Percentiles rank a stretch among this genome's conserved stretches.
Evolutionary conservation across 2,329 filamentous ascomycete species (phyloP).

Genomic region (Fusarium sp.): DNA sequence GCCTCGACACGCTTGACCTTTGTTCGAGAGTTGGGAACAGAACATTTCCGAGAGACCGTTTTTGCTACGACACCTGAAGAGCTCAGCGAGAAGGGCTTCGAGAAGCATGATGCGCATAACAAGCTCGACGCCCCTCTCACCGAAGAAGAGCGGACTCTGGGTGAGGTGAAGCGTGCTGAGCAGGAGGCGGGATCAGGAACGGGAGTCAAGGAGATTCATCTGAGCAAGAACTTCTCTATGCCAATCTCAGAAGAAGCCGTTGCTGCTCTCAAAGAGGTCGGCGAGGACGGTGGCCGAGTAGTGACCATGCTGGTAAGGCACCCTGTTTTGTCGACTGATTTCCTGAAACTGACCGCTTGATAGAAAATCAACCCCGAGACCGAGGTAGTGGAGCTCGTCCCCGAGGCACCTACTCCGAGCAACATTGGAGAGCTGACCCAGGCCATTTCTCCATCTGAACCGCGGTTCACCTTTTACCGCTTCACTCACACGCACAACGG

Average conservation of each 20-base stretch:
- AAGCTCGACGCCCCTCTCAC: slow-evolving; percentile 79
- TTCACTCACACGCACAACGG: slow-evolving; percentile 72
- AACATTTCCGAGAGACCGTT: slow-evolving; percentile 83
- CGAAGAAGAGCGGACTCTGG: slow-evolving; percentile 80
- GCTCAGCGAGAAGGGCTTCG: slow-evolving; percentile 78
- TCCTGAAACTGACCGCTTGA: slow-evolving; percentile 13
- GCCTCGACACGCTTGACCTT: slow-evolving; percentile 83
- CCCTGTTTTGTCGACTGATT: neutral
- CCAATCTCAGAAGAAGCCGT: slow-evolving; percentile 75
- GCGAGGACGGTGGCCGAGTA: slow-evolving; percentile 62
- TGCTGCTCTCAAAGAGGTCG: slow-evolving; percentile 73
- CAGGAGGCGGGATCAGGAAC: slow-evolving; percentile 81
- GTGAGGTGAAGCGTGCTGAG: slow-evolving; percentile 82
- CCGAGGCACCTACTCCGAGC: slow-evolving; percentile 65
- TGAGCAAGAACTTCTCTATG: slow-evolving; percentile 71
- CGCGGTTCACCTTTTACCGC: slow-evolving; percentile 84
- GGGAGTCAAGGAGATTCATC: slow-evolving; percentile 69
- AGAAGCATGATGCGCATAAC: slow-evolving; percentile 78
- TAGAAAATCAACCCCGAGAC: slow-evolving; percentile 80
- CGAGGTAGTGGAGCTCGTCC: slow-evolving; percentile 78
- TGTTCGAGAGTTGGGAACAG: slow-evolving; percentile 81
- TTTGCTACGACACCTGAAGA: slow-evolving; percentile 80
- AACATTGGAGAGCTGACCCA: slow-evolving; percentile 71
- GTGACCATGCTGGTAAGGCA: slow-evolving; percentile 76
- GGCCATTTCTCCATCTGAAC: slow-evolving; percentile 76